These are phyloP conservation scores for Aspergillus sp. DNA, from an alignment of 2,329 filamentous ascomycete species.

Conservation along the genomic window DNA sequence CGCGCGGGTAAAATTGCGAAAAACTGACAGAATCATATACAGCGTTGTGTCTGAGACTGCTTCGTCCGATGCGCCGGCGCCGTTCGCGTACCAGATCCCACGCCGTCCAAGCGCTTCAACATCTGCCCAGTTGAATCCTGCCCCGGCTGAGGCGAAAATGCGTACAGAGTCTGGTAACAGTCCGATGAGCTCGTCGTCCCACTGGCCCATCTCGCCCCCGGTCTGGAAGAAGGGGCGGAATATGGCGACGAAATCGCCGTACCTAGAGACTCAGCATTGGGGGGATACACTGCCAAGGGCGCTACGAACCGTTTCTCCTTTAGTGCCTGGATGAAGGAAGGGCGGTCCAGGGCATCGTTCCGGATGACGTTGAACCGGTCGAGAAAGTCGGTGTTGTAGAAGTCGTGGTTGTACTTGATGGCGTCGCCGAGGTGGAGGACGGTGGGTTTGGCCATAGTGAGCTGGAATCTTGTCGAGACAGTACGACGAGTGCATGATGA, in stretches of 20 bases:
- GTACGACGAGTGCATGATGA: not conserved
- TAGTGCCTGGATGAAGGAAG: slow-evolving; percentile 40
- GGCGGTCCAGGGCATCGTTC: slow-evolving; percentile 27
- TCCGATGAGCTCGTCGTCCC: slow-evolving; percentile 60
- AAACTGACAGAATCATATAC: slow-evolving; percentile 48
- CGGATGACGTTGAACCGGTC: slow-evolving; percentile 1
- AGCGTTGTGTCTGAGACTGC: slow-evolving; percentile 46
- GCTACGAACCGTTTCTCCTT: slow-evolving; percentile 25
- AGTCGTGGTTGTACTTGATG: slow-evolving; percentile 47
- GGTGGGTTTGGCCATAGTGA: slow-evolving; percentile 25
- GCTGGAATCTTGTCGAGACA: not conserved
- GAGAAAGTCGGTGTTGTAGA: slow-evolving; percentile 26
- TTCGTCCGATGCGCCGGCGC: slow-evolving; percentile 44
- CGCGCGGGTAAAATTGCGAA: slow-evolving; percentile 53
- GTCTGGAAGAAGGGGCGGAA: slow-evolving; percentile 62
- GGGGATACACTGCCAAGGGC: not conserved
- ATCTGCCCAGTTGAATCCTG: slow-evolving; percentile 68
- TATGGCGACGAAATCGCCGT: slow-evolving; percentile 44
- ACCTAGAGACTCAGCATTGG: slow-evolving; percentile 20
- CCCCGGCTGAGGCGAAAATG: slow-evolving; percentile 65
- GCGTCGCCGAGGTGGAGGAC: slow-evolving; percentile 46
- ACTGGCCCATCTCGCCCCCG: slow-evolving; percentile 65
- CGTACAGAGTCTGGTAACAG: slow-evolving; percentile 57
- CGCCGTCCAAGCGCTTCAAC: slow-evolving; percentile 47
- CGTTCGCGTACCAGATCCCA: slow-evolving; percentile 47